Percentiles rank a stretch among this genome's conserved stretches.
Conservation (phyloP, 2,329 filamentous ascomycete species). For the Fusarium palustre region DNA sequence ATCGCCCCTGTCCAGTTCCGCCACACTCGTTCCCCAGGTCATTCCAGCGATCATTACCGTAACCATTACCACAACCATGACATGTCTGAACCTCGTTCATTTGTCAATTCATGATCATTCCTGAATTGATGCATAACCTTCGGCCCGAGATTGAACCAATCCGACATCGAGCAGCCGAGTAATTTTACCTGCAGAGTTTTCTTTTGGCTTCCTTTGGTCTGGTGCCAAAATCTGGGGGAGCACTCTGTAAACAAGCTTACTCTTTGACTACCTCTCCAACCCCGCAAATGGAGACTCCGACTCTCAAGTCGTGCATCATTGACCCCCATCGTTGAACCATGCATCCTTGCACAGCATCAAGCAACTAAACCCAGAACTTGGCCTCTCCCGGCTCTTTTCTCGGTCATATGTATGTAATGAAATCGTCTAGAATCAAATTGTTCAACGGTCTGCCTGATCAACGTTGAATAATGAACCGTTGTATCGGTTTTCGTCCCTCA, state of each 20-base stretch:
- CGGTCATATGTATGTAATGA: conserved; percentile 15
- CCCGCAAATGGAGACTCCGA: conserved; percentile 29
- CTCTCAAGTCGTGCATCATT: conserved; percentile 1
- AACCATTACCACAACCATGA: conserved; percentile 8
- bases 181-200: conserved; percentile 10
- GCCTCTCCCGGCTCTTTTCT: conserved; percentile 35
- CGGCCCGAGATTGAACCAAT: conserved; percentile 29
- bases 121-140: conserved; percentile 21
- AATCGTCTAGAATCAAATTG: background rate
- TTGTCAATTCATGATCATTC: conserved; percentile 12
- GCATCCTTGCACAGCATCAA: conserved; percentile 25
- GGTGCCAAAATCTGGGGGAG: conserved; percentile 8
- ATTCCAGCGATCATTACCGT: conserved; percentile 21
- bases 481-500: background rate
- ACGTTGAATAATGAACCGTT: background rate
- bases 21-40: background rate
- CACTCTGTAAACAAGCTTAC: background rate
- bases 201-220: background rate
- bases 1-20: background rate
- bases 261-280: background rate
- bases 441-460: background rate
- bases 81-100: background rate
- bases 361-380: conserved; percentile 12
- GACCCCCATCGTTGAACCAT: background rate
- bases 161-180: background rate